These are phyloP conservation scores for Plicaturopsis crispa DNA, from an alignment of 768 basidiomycete species.

Conservation along the genomic window DNA sequence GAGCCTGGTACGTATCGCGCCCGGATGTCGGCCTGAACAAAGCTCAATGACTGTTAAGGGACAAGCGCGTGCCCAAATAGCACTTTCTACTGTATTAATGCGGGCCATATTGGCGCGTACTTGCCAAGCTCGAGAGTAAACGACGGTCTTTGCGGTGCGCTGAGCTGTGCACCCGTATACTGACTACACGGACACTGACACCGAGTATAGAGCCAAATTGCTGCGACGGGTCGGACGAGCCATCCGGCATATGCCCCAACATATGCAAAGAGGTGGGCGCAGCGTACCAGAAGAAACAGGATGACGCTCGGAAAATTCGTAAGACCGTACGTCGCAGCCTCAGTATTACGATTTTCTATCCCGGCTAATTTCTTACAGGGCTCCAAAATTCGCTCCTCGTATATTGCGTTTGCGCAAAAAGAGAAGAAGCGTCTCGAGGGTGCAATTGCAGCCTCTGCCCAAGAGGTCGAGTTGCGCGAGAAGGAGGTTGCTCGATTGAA, in stretches of 20 bases:
- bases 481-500: conserved; percentile 66
- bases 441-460: conserved; percentile 40
- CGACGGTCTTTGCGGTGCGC: conserved; percentile 89
- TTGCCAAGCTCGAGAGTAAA: conserved; percentile 81
- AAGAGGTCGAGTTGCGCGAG: conserved; percentile 57
- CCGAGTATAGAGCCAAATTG: conserved; percentile 67
- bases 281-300: conserved; percentile 54
- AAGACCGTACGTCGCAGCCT: conserved; percentile 54
- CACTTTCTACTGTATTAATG: conserved; percentile 79
- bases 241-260: conserved; percentile 70
- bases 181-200: conserved; percentile 9
- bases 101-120: conserved; percentile 76
- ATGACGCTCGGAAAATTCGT: conserved; percentile 69
- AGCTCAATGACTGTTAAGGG: conserved; percentile 33
- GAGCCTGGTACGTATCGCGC: conserved; percentile 62
- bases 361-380: conserved; percentile 42
- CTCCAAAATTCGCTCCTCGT: conserved; percentile 83
- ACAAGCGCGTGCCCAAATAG: conserved; percentile 78
- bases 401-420: conserved; percentile 80
- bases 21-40: not conserved
- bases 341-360: not conserved
- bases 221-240: conserved; percentile 95
- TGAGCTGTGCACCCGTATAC: not conserved
- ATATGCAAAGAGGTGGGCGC: conserved; percentile 71
- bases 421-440: conserved; percentile 81